Conservation (phyloP, 352 stramenopile species). For the Phytophthora pinifolia region DNA sequence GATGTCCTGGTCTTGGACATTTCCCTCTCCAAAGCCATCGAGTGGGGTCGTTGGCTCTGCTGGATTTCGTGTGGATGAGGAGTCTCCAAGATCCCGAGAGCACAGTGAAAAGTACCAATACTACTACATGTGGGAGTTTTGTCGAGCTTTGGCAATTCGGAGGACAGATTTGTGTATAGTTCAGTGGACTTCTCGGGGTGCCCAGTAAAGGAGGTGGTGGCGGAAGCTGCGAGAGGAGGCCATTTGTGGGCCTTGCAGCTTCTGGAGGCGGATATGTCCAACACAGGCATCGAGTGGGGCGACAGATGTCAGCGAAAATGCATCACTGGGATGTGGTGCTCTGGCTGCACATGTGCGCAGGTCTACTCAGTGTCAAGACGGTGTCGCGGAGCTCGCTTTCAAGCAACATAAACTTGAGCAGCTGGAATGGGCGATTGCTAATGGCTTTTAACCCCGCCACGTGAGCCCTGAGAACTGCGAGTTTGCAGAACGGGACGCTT, state of each 20-base stretch:
- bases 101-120: conserved; percentile 3
- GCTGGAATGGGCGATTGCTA: too few relatives aligned
- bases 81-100: conserved; percentile 5
- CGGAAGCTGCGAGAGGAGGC: conserved; percentile 8
- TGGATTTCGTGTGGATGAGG: conserved; percentile 14
- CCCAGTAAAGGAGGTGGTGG: conserved; percentile 8
- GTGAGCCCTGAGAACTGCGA: too few relatives aligned
- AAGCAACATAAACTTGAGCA: too few relatives aligned
- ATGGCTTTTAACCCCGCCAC: too few relatives aligned
- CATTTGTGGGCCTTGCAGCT: conserved; percentile 12
- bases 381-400: too few relatives aligned
- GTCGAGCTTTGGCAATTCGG: background rate
- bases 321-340: conserved; percentile 7
- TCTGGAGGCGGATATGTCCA: background rate
- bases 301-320: background rate
- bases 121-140: conserved; percentile 9
- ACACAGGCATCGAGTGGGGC: background rate
- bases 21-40: background rate
- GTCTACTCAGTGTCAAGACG: too few relatives aligned
- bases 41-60: background rate
- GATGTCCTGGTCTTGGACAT: conserved; percentile 10
- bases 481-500: too few relatives aligned
- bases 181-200: conserved; percentile 15
- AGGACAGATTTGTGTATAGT: conserved; percentile 2
- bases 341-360: conserved; percentile 1